These are phyloP conservation scores for Selaginella tamariscina DNA, from an alignment of 75 land plant species.

Conservation along the genomic window DNA sequence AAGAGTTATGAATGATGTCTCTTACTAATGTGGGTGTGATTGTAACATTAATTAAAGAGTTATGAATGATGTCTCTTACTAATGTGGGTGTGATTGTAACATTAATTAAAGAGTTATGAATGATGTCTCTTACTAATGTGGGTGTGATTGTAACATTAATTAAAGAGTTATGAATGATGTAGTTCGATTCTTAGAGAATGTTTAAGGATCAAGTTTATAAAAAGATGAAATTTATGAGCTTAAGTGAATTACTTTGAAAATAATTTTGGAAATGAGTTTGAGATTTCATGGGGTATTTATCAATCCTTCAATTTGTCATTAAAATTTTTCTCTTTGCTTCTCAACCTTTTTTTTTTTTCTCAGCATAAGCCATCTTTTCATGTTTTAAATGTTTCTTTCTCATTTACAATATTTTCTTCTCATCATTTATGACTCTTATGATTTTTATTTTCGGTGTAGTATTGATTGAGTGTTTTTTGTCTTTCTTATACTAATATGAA, in stretches of 20 bases:
- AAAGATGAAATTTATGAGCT: not conserved
- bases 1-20: no score
- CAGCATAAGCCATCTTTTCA: not conserved
- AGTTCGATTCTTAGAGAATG: not conserved
- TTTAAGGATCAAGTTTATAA: not conserved
- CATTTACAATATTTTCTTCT: not conserved
- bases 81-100: no score
- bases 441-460: not conserved
- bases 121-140: not conserved
- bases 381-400: not conserved
- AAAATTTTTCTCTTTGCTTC: not conserved
- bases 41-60: no score
- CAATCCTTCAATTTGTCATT: not conserved
- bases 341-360: not conserved
- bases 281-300: not conserved
- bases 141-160: not conserved
- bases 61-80: no score
- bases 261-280: not conserved
- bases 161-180: not conserved
- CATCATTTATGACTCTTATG: not conserved
- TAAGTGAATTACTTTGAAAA: not conserved
- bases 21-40: no score
- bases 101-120: no score
- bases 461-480: not conserved
- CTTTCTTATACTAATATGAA: not conserved